These are phyloP conservation scores for Moesziomyces globuligerus DNA, from an alignment of 1,284 basidiomycete species.

Conservation along the genomic window DNA sequence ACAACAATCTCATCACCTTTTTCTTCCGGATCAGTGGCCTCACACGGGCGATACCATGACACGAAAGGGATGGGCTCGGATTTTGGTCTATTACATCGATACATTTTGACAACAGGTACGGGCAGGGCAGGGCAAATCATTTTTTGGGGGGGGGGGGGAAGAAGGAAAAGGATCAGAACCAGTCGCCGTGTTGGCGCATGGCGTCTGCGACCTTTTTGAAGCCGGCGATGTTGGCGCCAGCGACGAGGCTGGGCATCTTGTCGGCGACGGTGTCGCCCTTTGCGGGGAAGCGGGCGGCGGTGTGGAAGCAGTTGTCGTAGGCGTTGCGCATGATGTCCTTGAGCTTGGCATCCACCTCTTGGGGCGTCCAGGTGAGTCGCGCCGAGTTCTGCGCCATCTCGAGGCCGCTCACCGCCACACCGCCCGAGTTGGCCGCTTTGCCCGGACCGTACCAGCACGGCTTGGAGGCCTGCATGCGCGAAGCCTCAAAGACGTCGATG, in stretches of 20 bases:
- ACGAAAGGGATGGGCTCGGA: no score
- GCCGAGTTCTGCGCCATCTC: slow-evolving; percentile 79
- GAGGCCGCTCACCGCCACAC: slow-evolving; percentile 74
- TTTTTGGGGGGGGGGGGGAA: not conserved
- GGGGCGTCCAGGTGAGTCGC: slow-evolving; percentile 75
- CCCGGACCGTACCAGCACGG: slow-evolving; percentile 56
- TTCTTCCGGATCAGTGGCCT: no score
- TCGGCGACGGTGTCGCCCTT: slow-evolving; percentile 68
- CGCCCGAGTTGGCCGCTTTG: slow-evolving; percentile 63
- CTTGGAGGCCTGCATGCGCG: slow-evolving; percentile 70
- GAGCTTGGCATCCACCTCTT: slow-evolving; percentile 78
- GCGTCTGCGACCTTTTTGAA: slow-evolving; percentile 70
- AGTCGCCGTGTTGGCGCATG: slow-evolving; percentile 59
- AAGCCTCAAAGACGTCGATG: slow-evolving; percentile 78
- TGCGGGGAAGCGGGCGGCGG: slow-evolving; percentile 75
- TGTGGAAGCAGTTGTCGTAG: slow-evolving; percentile 75
- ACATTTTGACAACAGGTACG: no score
- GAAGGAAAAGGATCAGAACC: slow-evolving; percentile 30
- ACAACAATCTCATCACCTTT: no score
- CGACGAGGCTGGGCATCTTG: slow-evolving; percentile 73
- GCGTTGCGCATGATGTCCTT: slow-evolving; percentile 80
- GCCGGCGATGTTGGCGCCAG: slow-evolving; percentile 80
- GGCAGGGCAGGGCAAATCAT: no score
- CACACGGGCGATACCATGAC: no score
- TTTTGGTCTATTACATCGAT: not conserved